Base-by-base conservation (phyloP, 1,284 basidiomycete genomes). In the Cryptococcus wingfieldii region DNA sequence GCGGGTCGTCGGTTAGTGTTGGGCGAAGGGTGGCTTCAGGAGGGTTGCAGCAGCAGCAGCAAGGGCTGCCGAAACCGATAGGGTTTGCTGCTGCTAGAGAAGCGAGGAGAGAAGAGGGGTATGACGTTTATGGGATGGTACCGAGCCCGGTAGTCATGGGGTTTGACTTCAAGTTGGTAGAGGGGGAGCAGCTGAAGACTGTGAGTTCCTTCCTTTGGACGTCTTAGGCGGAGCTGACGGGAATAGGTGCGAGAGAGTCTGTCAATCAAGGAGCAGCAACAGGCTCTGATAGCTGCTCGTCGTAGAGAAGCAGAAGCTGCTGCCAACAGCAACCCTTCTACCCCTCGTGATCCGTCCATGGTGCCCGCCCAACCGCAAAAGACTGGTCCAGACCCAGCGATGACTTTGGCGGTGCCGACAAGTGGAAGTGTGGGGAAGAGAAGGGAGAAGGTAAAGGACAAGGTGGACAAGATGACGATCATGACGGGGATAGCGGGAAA, bases 141-240 rank as follows among this genome's bases (percentile, higher is more conserved):
- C 74, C 74, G 38, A 68, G 65, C 10, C 74, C 74, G 1, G 74
- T 75, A 1, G 74, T 75, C 19, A 70, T 75, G 68, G 74, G 74
- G 19, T 75, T 74, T 57, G 74, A 75, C 49, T 74, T 73, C 50
- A 70, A 74, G 52, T 58, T 55, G 14, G 65, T 74, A 25, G 72
- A 75, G 53, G 70, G 67, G 43, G 68, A 69, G 43, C 72, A 75
- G 54, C 61, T 75, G 23, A 71, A 69, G 63, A 75, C 74, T 19
- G 74, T 74, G 58, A 54, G 67, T 66, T 23, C 44, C 27, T 46
- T 23, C 25, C 8, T 28, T 25, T 16, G 12, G 44, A 10, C 25
- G 18, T 25, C n/a, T 10, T 3, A 1, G 18, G n/a, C 25, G 7
- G 25, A 55, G 38, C 39, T 45, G n/a, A 50, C 18, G 53, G n/a